Conservation (phyloP, 441 rosid species). For the Lepidium campestre region DNA sequence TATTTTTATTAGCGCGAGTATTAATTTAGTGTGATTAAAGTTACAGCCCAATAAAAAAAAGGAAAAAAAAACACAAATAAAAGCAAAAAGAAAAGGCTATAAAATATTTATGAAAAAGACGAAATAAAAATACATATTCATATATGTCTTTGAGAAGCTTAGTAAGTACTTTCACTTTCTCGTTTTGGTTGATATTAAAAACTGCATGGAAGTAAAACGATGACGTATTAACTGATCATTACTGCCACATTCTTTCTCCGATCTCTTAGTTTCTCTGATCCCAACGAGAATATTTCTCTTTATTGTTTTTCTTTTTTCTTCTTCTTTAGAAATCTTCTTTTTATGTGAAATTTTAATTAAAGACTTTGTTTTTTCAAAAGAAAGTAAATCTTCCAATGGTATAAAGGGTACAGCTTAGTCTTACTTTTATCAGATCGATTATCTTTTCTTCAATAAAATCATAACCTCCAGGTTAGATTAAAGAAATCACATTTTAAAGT, state of each 20-base stretch:
- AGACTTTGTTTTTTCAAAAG: constrained; percentile 23
- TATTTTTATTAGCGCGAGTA: too few species aligned
- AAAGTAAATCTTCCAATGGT: constrained; percentile 35
- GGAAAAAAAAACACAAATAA: neutral
- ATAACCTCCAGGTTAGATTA: constrained; percentile 34
- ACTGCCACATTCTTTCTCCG: constrained; percentile 37
- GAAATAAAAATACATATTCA: neutral
- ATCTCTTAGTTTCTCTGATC: constrained; percentile 37
- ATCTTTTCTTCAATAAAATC: constrained; percentile 22
- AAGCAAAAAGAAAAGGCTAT: constrained; percentile 24
- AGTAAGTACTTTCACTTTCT: constrained; percentile 23
- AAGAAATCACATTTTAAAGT: constrained; percentile 20
- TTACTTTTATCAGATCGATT: constrained; percentile 34
- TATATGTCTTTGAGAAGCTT: neutral
- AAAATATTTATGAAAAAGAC: neutral
- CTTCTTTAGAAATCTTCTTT: constrained; percentile 32
- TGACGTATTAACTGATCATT: constrained; percentile 34
- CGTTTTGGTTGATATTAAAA: constrained; percentile 11
- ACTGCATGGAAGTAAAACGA: constrained; percentile 28
- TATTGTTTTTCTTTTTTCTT: constrained; percentile 19
- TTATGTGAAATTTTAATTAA: constrained; percentile 18
- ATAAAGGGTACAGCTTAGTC: constrained; percentile 28
- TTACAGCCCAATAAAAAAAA: constrained; percentile 6
- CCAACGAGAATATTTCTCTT: constrained; percentile 35
- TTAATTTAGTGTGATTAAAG: constrained; percentile 36